Evolutionary conservation across 2,329 filamentous ascomycete species (phyloP).

Genomic region (Magnaporthales sp.): DNA sequence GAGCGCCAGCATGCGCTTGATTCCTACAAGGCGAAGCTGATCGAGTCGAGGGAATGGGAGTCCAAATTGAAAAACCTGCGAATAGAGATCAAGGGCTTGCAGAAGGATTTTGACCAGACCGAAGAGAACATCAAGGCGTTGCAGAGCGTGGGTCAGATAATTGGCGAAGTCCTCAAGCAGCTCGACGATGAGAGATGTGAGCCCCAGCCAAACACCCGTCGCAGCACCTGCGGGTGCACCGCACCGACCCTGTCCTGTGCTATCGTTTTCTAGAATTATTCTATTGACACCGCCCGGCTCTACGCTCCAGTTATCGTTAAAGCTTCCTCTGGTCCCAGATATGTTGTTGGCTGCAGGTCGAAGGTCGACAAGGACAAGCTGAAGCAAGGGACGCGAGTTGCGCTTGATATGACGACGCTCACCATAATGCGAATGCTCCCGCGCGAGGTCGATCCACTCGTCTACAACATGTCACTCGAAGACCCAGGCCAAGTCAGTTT

Average conservation of each 20-base stretch:
- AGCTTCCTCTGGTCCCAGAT: constrained; percentile 91
- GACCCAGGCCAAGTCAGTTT: constrained; percentile 98
- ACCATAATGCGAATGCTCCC: constrained; percentile 99
- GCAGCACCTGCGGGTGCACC: background rate
- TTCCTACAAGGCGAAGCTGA: constrained; percentile 70
- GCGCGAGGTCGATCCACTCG: constrained; percentile 92
- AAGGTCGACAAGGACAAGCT: constrained; percentile 97
- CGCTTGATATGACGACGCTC: constrained; percentile 97
- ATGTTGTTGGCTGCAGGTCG: constrained; percentile 95
- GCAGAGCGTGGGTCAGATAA: constrained; percentile 98
- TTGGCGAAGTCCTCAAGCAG: constrained; percentile 97
- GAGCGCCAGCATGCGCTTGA: constrained; percentile 63
- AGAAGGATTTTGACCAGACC: constrained; percentile 91
- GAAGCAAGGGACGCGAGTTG: constrained; percentile 96
- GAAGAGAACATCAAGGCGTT: constrained; percentile 99
- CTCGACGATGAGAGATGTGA: constrained; percentile 96
- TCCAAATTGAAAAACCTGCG: constrained; percentile 91
- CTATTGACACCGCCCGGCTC: background rate
- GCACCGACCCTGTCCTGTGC: background rate
- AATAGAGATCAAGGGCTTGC: constrained; percentile 89
- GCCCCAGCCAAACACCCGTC: constrained; percentile 23
- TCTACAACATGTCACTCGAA: constrained; percentile 99
- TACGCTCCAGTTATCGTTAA: constrained; percentile 84
- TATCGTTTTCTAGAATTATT: background rate
- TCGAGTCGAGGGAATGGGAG: constrained; percentile 98